Evolutionary conservation across 345 rosid species (phyloP).

Genomic region (Iberis pinnata): DNA sequence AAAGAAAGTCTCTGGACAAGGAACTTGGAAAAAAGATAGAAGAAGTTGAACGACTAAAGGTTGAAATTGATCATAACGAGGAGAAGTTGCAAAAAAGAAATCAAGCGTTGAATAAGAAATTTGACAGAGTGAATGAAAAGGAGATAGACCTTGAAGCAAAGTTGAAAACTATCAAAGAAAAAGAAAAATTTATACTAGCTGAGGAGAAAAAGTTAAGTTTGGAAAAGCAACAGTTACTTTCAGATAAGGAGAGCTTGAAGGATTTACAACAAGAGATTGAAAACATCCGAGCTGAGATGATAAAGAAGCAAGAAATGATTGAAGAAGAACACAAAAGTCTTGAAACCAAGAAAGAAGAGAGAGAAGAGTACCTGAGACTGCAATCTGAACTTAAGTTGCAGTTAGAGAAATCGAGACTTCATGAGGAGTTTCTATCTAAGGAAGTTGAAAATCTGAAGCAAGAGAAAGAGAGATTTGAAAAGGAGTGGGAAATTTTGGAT

Average conservation of each 20-base stretch:
- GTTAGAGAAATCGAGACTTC: no score
- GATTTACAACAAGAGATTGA: no score
- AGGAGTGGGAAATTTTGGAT: no score
- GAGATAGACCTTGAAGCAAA: slow-evolving; percentile 67
- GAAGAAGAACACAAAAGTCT: no score
- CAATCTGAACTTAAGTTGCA: no score
- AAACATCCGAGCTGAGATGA: no score
- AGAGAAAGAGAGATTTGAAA: no score
- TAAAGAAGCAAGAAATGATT: no score
- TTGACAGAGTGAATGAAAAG: slow-evolving; percentile 68
- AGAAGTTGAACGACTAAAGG: slow-evolving; percentile 42
- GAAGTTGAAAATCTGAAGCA: no score
- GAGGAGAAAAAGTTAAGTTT: slow-evolving; percentile 51
- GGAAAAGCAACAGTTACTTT: slow-evolving; percentile 47
- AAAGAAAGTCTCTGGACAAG: slow-evolving; percentile 51
- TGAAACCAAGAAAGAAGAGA: no score
- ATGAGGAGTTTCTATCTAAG: no score
- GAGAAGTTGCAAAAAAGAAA: slow-evolving; percentile 59
- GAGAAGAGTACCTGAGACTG: no score
- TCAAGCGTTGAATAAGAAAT: slow-evolving; percentile 54
- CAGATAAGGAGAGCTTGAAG: slow-evolving; percentile 62
- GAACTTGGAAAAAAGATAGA: slow-evolving; percentile 49
- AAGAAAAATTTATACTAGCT: slow-evolving; percentile 50
- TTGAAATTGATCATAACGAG: slow-evolving; percentile 52
- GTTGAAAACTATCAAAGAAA: slow-evolving; percentile 52